Conservation (phyloP, 805 yeast genomes). For the Hemisphaericaspora nanyangensis region DNA sequence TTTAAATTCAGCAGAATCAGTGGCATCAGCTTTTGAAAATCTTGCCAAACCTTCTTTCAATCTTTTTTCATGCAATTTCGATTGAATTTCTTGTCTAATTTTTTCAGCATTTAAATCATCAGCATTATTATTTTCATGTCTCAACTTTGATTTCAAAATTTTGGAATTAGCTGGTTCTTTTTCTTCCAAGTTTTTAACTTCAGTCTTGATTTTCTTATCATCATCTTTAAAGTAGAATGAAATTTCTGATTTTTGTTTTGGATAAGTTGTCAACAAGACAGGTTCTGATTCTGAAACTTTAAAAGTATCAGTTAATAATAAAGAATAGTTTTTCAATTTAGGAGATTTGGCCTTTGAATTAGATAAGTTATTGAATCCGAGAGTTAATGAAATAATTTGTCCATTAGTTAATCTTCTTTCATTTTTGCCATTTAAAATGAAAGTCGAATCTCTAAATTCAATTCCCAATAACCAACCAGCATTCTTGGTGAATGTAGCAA, state of each 20-base stretch:
- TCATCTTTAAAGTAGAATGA: conserved; percentile 78
- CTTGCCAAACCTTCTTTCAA: conserved; percentile 83
- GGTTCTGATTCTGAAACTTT: conserved; percentile 63
- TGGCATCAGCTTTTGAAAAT: conserved; percentile 75
- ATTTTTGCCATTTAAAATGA: conserved; percentile 69
- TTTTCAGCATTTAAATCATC: conserved; percentile 73
- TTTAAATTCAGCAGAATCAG: conserved; percentile 55
- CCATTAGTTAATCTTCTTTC: conserved; percentile 66
- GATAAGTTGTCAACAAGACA: conserved; percentile 65
- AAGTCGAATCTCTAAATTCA: conserved; percentile 78
- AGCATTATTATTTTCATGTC: conserved; percentile 69
- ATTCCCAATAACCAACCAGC: conserved; percentile 88
- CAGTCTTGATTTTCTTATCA: conserved; percentile 27
- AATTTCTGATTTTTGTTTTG: conserved; percentile 68
- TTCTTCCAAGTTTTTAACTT: conserved; percentile 22
- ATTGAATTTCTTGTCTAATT: conserved; percentile 78
- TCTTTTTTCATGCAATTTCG: conserved; percentile 75
- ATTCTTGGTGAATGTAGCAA: conserved; percentile 63
- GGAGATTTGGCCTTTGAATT: conserved; percentile 43
- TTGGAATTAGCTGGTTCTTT: conserved; percentile 45
- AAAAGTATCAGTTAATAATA: conserved; percentile 78
- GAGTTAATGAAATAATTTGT: conserved; percentile 66
- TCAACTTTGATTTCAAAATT: conserved; percentile 71
- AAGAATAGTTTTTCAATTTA: conserved; percentile 59
- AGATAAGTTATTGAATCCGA: conserved; percentile 69